Evolutionary conservation across 768 basidiomycete species (phyloP).

Genomic region (Glaciozyma antarctica): DNA sequence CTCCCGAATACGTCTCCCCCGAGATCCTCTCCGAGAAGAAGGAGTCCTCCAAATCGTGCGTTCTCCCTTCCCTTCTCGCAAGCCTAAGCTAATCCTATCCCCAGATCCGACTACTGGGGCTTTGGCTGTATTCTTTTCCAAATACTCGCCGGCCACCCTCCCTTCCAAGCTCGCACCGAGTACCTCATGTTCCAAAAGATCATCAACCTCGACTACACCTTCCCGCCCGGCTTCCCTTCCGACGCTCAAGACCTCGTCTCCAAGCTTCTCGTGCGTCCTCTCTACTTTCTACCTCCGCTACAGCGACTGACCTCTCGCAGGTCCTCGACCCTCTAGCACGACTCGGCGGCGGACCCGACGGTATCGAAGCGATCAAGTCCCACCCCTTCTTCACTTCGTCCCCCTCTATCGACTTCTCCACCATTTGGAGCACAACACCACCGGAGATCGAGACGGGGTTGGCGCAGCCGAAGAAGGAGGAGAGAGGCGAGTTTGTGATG

Average conservation of each 20-base stretch:
- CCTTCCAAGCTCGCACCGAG: constrained; percentile 79
- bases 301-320: background rate
- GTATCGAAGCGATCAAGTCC: constrained; percentile 27
- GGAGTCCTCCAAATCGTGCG: constrained; percentile 61
- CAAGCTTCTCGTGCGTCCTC: constrained; percentile 55
- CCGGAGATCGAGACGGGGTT: constrained; percentile 33
- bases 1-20: constrained; percentile 80
- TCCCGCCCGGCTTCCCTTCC: constrained; percentile 69
- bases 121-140: constrained; percentile 90
- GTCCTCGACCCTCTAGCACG: constrained; percentile 30
- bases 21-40: constrained; percentile 64
- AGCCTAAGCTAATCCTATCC: background rate
- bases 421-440: constrained; percentile 30
- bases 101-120: constrained; percentile 88
- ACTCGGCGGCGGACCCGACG: constrained; percentile 27
- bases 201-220: constrained; percentile 72
- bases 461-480: constrained; percentile 14
- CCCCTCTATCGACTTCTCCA: constrained; percentile 29
- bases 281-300: background rate
- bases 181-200: constrained; percentile 94
- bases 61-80: background rate
- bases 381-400: constrained; percentile 33
- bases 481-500: constrained; percentile 21
- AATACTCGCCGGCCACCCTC: constrained; percentile 80
- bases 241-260: constrained; percentile 71